Evolutionary conservation across 2,329 filamentous ascomycete species (phyloP).

Genomic region (Thielaviopsis punctulata): DNA sequence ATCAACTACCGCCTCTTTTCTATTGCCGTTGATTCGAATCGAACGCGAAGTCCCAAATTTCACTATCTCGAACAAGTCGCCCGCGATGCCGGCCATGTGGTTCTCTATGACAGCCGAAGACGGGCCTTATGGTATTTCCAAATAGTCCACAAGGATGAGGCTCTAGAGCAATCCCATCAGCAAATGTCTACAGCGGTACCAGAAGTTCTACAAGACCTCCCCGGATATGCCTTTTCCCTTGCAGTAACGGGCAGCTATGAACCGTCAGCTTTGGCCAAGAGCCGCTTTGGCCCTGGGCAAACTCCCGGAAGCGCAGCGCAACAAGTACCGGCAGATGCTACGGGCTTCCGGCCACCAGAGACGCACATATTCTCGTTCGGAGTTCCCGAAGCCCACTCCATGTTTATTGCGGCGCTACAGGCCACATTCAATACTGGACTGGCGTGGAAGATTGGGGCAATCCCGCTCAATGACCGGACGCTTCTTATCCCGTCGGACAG

Average conservation of each 20-base stretch:
- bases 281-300: not conserved
- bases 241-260: slow-evolving; percentile 3
- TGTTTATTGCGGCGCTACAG: slow-evolving; percentile 10
- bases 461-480: slow-evolving; percentile 10
- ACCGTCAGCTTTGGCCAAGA: slow-evolving; percentile 6
- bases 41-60: slow-evolving; percentile 26
- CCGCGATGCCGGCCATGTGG: slow-evolving; percentile 34
- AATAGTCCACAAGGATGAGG: slow-evolving; percentile 25
- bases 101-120: slow-evolving; percentile 32
- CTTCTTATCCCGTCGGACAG: slow-evolving; percentile 16
- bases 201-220: slow-evolving; percentile 4
- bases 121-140: slow-evolving; percentile 39
- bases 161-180: not conserved
- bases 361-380: not conserved
- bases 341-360: not conserved
- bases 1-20: slow-evolving; percentile 38
- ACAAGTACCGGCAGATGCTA: not conserved
- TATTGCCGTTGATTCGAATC: slow-evolving; percentile 26
- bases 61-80: slow-evolving; percentile 34
- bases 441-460: slow-evolving; percentile 1
- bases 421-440: slow-evolving; percentile 2
- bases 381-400: slow-evolving; percentile 2
- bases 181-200: slow-evolving; percentile 1
- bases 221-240: slow-evolving; percentile 3
- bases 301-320: not conserved